Evolutionary conservation across 1,284 basidiomycete species (phyloP).

Genomic region (Microbotryum violaceum): DNA sequence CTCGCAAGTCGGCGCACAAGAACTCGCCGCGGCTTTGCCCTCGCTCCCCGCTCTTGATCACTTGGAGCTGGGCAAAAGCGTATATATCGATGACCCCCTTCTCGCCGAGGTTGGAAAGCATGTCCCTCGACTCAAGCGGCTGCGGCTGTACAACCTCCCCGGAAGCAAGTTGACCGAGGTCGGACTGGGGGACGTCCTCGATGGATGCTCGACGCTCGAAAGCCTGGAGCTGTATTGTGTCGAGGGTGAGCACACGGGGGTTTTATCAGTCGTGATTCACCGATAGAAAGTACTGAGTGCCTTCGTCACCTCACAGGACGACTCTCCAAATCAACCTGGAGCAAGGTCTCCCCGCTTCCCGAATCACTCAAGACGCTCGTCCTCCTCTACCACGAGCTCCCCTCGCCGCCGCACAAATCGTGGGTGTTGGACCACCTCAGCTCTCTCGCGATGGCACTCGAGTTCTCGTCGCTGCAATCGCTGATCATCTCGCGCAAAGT

Average conservation of each 20-base stretch:
- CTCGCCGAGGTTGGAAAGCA: conserved; percentile 5
- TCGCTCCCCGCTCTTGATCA: conserved; percentile 14
- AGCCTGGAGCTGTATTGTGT: conserved; percentile 18
- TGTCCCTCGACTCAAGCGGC: background rate
- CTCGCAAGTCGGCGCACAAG: conserved; percentile 9
- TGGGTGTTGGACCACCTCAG: conserved; percentile 27
- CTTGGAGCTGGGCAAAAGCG: conserved; percentile 16
- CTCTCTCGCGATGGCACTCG: conserved; percentile 11
- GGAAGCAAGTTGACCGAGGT: conserved; percentile 28
- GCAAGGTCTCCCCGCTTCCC: conserved; percentile 10
- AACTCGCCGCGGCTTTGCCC: conserved; percentile 4
- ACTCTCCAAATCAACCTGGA: conserved; percentile 22
- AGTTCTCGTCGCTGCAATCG: background rate
- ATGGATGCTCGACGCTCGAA: conserved; percentile 15
- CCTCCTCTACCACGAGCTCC: conserved; percentile 15
- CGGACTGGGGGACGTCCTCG: conserved; percentile 12
- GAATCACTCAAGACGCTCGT: conserved; percentile 9
- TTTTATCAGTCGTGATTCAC: background rate
- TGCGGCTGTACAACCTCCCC: conserved; percentile 20
- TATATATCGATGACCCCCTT: conserved; percentile 27
- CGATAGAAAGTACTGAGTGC: background rate
- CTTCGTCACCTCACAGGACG: conserved; percentile 13
- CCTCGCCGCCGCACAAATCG: conserved; percentile 22
- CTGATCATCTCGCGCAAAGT: conserved; percentile 12
- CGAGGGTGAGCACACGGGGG: conserved; percentile 7